Percentiles rank a stretch among this genome's conserved stretches.
phyloP scores from a whole-genome alignment of 2,329 filamentous ascomycete species.

The Chaetomiaceae sp. region DNA sequence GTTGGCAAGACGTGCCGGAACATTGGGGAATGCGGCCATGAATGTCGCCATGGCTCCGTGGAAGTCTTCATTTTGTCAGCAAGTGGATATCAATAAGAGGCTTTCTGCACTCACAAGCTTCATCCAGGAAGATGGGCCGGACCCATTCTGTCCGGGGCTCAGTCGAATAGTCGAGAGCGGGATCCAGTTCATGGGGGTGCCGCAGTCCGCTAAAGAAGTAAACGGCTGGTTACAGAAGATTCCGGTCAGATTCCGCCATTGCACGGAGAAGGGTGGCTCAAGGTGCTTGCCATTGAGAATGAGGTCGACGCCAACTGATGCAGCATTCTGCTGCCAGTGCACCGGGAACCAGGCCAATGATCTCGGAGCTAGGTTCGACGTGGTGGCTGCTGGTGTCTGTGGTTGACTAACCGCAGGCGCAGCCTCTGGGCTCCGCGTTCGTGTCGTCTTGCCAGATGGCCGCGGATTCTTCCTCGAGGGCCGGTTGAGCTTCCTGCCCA shows the following conservation, averaged over 20 bases:
- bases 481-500: slow-evolving; percentile 7
- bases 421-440: background rate
- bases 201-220: slow-evolving; percentile 5
- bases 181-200: slow-evolving; percentile 2
- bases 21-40: background rate
- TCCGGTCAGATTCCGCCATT: too few species aligned
- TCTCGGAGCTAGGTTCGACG: background rate
- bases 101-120: slow-evolving; percentile 29
- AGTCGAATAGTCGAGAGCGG: slow-evolving; percentile 3
- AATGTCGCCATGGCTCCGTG: slow-evolving; percentile 28
- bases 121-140: slow-evolving; percentile 11
- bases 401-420: background rate
- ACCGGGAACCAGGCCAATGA: background rate
- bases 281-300: background rate
- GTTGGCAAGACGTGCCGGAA: background rate
- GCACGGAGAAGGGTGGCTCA: too few species aligned
- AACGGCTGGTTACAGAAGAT: background rate
- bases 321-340: background rate
- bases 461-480: background rate
- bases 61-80: slow-evolving; percentile 24
- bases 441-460: background rate
- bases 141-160: background rate
- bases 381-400: background rate
- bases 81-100: background rate
- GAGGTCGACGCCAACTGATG: background rate